Conservation (phyloP, 2,329 filamentous ascomycete genomes). For the Aplosporella prunicola region DNA sequence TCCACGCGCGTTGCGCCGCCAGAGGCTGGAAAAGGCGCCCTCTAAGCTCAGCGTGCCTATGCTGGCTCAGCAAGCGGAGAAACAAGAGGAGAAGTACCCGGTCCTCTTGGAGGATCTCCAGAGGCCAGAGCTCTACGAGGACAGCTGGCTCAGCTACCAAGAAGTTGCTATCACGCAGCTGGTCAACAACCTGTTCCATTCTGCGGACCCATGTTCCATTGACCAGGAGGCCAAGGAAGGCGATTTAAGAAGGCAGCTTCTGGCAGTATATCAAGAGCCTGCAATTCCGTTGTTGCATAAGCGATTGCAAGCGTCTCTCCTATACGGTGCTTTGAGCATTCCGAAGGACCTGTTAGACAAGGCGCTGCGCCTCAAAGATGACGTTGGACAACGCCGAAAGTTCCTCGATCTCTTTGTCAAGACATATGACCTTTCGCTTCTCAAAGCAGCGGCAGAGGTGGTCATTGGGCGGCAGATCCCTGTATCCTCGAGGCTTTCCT, state of each 20-base stretch:
- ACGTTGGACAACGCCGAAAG: constrained; percentile 48
- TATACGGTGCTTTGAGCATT: constrained; percentile 48
- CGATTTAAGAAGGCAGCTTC: constrained; percentile 38
- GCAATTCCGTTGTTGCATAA: constrained; percentile 44
- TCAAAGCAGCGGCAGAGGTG: constrained; percentile 48
- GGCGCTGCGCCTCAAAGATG: constrained; percentile 41
- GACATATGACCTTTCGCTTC: constrained; percentile 43
- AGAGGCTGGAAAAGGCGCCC: constrained; percentile 17
- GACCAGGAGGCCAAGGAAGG: constrained; percentile 6
- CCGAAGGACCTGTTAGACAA: constrained; percentile 42
- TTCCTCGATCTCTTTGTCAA: constrained; percentile 50
- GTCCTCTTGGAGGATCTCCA: constrained; percentile 45
- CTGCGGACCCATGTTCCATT: constrained; percentile 17
- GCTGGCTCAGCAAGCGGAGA: constrained; percentile 21
- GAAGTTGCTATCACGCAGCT: constrained; percentile 53
- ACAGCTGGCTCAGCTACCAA: constrained; percentile 53
- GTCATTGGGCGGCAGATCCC: constrained; percentile 47
- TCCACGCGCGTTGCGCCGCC: constrained; percentile 23
- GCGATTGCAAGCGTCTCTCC: constrained; percentile 48
- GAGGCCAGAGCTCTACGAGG: constrained; percentile 51
- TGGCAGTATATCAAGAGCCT: constrained; percentile 46
- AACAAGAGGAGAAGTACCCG: constrained; percentile 36
- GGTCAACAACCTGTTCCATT: constrained; percentile 46
- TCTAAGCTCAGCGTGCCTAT: constrained; percentile 26
- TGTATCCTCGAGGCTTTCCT: constrained; percentile 26